Conservation (phyloP, 441 rosid genomes). For the Corymbia calophylla region DNA sequence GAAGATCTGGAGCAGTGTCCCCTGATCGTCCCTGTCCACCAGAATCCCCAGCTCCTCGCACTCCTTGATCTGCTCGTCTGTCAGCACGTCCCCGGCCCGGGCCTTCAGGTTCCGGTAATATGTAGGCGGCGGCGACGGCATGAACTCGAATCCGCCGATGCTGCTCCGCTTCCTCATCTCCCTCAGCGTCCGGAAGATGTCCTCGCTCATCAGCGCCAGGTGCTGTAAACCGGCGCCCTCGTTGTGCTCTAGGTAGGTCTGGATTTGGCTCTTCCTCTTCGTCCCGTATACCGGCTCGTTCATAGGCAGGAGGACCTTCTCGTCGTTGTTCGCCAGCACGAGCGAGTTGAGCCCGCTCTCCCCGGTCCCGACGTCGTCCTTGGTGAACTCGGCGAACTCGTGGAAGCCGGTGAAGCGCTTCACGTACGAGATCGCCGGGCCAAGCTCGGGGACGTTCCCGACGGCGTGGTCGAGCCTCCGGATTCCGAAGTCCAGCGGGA, state of each 20-base stretch:
- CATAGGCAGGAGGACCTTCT: conserved; percentile 67
- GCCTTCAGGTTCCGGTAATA: conserved; percentile 69
- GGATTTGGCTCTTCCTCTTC: conserved; percentile 90
- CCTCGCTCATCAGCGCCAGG: conserved; percentile 61
- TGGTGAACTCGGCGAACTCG: conserved; percentile 85
- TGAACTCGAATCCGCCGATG: conserved; percentile 85
- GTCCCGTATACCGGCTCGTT: conserved; percentile 93
- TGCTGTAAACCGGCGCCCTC: conserved; percentile 94
- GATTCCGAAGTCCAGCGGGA: conserved; percentile 68
- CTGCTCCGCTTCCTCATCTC: conserved; percentile 76
- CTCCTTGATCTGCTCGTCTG: conserved; percentile 72
- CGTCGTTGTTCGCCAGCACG: conserved; percentile 73
- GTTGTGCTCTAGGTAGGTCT: conserved; percentile 87
- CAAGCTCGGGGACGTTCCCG: conserved; percentile 80
- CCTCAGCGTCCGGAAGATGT: conserved; percentile 72
- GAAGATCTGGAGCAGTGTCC: conserved; percentile 91
- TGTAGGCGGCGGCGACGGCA: conserved; percentile 92
- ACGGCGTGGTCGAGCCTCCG: conserved; percentile 81
- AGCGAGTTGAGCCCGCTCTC: conserved; percentile 84
- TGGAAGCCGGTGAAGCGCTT: conserved; percentile 77
- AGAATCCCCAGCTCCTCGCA: conserved; percentile 86
- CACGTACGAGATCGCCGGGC: conserved; percentile 50
- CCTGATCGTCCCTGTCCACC: conserved; percentile 96
- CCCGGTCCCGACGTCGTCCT: conserved; percentile 76
- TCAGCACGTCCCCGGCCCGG: conserved; percentile 67